Conservation (phyloP, 768 basidiomycete species). For the Neoboletus brunneissimus region DNA sequence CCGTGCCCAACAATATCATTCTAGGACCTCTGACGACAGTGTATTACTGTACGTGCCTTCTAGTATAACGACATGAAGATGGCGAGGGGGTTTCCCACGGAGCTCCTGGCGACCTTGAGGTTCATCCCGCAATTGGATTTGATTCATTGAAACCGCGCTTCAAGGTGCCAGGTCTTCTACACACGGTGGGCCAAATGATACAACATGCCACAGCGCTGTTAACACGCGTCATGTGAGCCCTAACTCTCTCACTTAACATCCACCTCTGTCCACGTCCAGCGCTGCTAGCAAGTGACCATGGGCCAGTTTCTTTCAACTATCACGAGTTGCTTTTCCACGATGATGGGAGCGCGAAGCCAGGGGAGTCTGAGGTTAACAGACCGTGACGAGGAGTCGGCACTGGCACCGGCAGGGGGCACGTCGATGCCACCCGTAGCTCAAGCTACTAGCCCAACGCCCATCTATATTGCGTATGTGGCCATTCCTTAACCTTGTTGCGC, state of each 20-base stretch:
- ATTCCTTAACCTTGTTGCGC: not conserved
- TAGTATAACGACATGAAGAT: not conserved
- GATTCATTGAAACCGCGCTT: conserved; percentile 5
- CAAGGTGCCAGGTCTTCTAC: conserved; percentile 6
- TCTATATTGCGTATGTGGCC: conserved; percentile 29
- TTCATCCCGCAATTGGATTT: not conserved
- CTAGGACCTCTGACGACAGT: not conserved
- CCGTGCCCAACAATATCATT: not conserved
- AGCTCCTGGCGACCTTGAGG: not conserved
- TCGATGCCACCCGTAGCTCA: not conserved
- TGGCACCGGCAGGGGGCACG: not conserved
- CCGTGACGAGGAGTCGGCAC: conserved; percentile 18
- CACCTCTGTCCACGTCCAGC: conserved; percentile 8
- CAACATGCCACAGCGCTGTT: not conserved
- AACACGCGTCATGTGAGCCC: conserved; percentile 7
- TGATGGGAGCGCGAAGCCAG: not conserved
- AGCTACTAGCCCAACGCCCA: conserved; percentile 9
- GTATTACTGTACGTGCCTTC: not conserved
- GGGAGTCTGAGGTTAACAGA: conserved; percentile 15
- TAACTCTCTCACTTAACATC: not conserved
- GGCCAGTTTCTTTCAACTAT: conserved; percentile 16
- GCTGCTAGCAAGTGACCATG: conserved; percentile 17
- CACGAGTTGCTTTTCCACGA: not conserved
- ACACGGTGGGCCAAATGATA: not conserved
- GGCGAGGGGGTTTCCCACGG: not conserved